Evolutionary conservation across 1,139 yeast genomes (phyloP).

Genomic region (Yamadazyma mexicana): DNA sequence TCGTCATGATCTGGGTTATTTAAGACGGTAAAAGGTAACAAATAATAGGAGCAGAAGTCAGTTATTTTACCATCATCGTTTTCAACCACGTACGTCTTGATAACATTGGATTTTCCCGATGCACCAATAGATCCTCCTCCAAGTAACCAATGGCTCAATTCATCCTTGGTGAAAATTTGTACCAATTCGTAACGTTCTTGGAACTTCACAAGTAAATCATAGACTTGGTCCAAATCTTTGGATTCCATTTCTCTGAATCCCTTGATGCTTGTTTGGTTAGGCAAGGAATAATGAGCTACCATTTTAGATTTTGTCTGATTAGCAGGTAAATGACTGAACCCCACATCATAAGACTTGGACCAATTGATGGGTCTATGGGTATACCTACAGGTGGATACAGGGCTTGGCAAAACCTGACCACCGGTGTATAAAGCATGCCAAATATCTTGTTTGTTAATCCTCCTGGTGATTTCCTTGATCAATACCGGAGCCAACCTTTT

Average conservation of each 20-base stretch:
- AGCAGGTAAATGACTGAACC: slow-evolving; percentile 80
- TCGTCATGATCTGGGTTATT: slow-evolving; percentile 65
- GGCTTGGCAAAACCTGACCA: slow-evolving; percentile 88
- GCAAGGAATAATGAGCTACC: slow-evolving; percentile 77
- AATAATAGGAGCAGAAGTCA: slow-evolving; percentile 87
- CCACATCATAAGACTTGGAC: slow-evolving; percentile 86
- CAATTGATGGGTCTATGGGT: slow-evolving; percentile 94
- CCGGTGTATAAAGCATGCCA: slow-evolving; percentile 98
- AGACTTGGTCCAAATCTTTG: slow-evolving; percentile 67
- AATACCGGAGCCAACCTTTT: slow-evolving; percentile 92
- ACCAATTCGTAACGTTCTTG: slow-evolving; percentile 70
- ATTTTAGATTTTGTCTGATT: slow-evolving; percentile 75
- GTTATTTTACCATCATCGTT: slow-evolving; percentile 72
- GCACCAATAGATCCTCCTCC: slow-evolving; percentile 37
- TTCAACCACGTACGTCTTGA: slow-evolving; percentile 81
- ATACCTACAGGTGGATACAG: slow-evolving; percentile 87
- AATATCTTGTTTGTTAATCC: slow-evolving; percentile 78
- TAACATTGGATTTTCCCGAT: slow-evolving; percentile 43
- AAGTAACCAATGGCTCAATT: slow-evolving; percentile 80
- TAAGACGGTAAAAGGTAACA: slow-evolving; percentile 83
- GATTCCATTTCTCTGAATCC: slow-evolving; percentile 67
- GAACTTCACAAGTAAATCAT: slow-evolving; percentile 56
- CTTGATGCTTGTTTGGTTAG: slow-evolving; percentile 52
- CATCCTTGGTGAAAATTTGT: slow-evolving; percentile 69
- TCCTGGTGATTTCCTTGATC: slow-evolving; percentile 90